Conservation (phyloP, 2,329 filamentous ascomycete genomes). For the Pezicula rhizophila region DNA sequence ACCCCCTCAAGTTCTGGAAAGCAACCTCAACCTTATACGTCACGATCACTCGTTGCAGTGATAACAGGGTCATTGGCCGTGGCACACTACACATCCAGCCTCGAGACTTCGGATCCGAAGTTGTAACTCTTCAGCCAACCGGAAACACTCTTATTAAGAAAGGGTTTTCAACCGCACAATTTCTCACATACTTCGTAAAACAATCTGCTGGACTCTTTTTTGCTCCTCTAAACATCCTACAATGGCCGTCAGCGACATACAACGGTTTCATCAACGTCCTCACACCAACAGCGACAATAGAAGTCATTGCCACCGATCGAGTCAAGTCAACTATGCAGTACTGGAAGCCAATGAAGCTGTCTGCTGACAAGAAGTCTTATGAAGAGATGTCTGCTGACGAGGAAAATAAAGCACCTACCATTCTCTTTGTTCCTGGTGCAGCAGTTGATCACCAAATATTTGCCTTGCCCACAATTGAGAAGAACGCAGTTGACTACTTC, state of each 20-base stretch:
- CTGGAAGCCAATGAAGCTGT: slow-evolving; percentile 29
- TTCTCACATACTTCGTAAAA: too few relatives aligned
- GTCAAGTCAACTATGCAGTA: slow-evolving; percentile 44
- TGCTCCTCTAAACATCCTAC: slow-evolving; percentile 42
- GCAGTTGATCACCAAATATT: slow-evolving; percentile 55
- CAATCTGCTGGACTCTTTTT: slow-evolving; percentile 35
- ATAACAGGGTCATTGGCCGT: too few relatives aligned
- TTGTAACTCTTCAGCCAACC: too few relatives aligned
- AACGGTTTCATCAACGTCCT: slow-evolving; percentile 42
- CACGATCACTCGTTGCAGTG: slow-evolving; percentile 37
- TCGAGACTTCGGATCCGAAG: too few relatives aligned
- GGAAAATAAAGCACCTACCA: slow-evolving; percentile 32
- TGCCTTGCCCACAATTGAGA: slow-evolving; percentile 50
- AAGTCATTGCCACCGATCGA: slow-evolving; percentile 43
- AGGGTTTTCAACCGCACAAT: too few relatives aligned
- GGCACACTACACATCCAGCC: too few relatives aligned
- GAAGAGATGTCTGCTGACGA: background rate
- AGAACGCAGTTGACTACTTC: slow-evolving; percentile 55
- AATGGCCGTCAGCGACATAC: slow-evolving; percentile 40
- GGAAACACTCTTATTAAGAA: too few relatives aligned
- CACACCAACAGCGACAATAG: slow-evolving; percentile 31
- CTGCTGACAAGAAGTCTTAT: too few relatives aligned
- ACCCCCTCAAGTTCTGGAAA: slow-evolving; percentile 47
- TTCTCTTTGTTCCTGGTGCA: slow-evolving; percentile 54
- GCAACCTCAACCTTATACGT: slow-evolving; percentile 54